These are phyloP conservation scores for Auricularia cornea DNA, from an alignment of 768 basidiomycete species.

Conservation along the genomic window DNA sequence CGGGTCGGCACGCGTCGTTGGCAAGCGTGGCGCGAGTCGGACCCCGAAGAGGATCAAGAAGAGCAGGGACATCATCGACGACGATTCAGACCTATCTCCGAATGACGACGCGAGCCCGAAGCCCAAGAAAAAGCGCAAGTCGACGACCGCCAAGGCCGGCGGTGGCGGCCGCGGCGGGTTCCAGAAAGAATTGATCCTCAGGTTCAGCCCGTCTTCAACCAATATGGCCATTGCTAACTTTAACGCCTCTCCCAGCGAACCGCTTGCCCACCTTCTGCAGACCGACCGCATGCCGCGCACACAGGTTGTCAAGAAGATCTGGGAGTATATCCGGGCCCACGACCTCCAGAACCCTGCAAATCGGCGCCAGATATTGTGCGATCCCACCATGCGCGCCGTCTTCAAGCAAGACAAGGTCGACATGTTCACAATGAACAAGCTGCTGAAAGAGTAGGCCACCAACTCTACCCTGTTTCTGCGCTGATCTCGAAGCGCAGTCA, in stretches of 20 bases:
- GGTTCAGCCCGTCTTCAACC: slow-evolving; percentile 33
- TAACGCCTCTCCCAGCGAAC: slow-evolving; percentile 39
- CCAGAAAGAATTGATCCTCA: slow-evolving; percentile 66
- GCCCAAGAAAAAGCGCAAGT: slow-evolving; percentile 32
- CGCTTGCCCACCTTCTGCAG: slow-evolving; percentile 62
- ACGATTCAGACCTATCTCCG: slow-evolving; percentile 44
- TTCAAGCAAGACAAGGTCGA: slow-evolving; percentile 70
- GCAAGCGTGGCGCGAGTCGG: slow-evolving; percentile 28
- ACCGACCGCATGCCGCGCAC: slow-evolving; percentile 69
- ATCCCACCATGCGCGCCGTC: slow-evolving; percentile 58
- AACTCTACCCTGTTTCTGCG: neutral
- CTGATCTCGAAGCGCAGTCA: too few relatives aligned
- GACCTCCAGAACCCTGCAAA: slow-evolving; percentile 79
- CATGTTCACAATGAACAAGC: slow-evolving; percentile 96
- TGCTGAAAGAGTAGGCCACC: slow-evolving; percentile 59
- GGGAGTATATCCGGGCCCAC: slow-evolving; percentile 80
- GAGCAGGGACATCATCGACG: slow-evolving; percentile 38
- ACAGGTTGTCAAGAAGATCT: slow-evolving; percentile 83
- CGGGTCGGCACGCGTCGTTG: slow-evolving; percentile 26
- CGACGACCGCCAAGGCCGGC: slow-evolving; percentile 16
- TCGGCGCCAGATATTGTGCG: slow-evolving; percentile 79
- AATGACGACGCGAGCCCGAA: slow-evolving; percentile 34
- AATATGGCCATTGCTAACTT: slow-evolving; percentile 3
- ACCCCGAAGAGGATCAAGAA: slow-evolving; percentile 41
- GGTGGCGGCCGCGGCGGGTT: slow-evolving; percentile 62